Evolutionary conservation across 306 rosid genomes (phyloP).

Genomic region (Quercus ilex): DNA sequence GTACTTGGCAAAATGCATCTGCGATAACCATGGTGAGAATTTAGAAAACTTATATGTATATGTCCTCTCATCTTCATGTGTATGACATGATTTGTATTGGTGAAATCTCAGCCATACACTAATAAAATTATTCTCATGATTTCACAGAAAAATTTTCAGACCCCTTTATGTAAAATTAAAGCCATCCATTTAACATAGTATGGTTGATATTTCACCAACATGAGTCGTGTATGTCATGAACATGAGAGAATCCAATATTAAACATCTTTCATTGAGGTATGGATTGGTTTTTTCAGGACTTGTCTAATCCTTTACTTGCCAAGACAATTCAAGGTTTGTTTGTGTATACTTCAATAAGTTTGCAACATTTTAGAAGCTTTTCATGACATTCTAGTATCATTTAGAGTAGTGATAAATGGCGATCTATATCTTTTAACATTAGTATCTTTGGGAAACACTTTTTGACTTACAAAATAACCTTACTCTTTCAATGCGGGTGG

Average conservation of each 20-base stretch:
- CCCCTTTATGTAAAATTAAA: conserved; percentile 11
- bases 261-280: conserved; percentile 12
- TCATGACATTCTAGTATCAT: background rate
- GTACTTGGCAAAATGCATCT: conserved; percentile 84
- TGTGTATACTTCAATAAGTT: conserved; percentile 1
- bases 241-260: too few species aligned
- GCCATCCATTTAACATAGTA: background rate
- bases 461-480: conserved; percentile 3
- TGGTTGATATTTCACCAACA: conserved; percentile 5
- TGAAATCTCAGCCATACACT: too few species aligned
- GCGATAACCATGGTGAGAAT: conserved; percentile 55
- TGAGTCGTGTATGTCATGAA: too few species aligned
- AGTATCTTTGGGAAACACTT: conserved; percentile 11
- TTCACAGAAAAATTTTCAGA: too few species aligned
- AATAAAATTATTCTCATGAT: too few species aligned
- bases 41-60: background rate
- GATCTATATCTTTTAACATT: background rate
- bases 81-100: too few species aligned
- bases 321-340: conserved; percentile 79
- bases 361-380: background rate
- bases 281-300: conserved; percentile 61
- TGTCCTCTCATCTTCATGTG: background rate
- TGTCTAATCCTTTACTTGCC: conserved; percentile 72
- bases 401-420: background rate
- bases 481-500: conserved; percentile 30